Conservation (phyloP, 2,329 filamentous ascomycete species). For the Colletotrichum musae region DNA sequence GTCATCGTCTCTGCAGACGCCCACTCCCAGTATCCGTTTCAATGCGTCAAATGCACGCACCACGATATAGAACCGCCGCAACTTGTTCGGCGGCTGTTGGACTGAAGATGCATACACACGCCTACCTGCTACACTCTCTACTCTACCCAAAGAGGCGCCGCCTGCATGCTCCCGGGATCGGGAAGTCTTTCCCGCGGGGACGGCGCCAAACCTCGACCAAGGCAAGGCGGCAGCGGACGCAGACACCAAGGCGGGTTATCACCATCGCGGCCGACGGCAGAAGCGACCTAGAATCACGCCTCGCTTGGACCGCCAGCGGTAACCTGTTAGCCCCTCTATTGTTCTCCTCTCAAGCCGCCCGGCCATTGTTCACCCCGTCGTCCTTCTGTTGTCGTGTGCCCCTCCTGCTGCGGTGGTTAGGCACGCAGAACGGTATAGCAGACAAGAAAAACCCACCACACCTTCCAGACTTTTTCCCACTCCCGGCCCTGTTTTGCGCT, state of each 20-base stretch:
- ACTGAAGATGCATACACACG: too few species aligned
- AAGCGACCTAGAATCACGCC: too few species aligned
- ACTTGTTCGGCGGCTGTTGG: not conserved
- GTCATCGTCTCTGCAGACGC: not conserved
- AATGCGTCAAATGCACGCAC: too few species aligned
- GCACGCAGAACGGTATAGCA: too few species aligned
- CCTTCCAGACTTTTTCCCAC: not conserved
- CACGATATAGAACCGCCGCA: not conserved
- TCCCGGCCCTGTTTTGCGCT: slow-evolving; percentile 14
- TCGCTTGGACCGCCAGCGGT: not conserved
- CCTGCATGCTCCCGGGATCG: slow-evolving; percentile 9
- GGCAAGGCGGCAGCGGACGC: not conserved
- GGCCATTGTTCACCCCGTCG: slow-evolving; percentile 5
- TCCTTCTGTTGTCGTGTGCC: slow-evolving; percentile 10
- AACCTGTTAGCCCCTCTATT: not conserved
- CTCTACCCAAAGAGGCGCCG: not conserved
- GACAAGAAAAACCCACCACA: slow-evolving; percentile 3
- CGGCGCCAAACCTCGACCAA: not conserved
- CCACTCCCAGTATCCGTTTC: too few species aligned
- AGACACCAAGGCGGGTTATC: not conserved
- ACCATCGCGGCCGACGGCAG: too few species aligned
- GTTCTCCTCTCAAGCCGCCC: not conserved
- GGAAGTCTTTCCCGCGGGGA: slow-evolving; percentile 9
- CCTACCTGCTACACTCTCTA: not conserved
- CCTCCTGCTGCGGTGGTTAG: not conserved